These are phyloP conservation scores for Lodderomyces pseudojiufengensis DNA, from an alignment of 1,139 yeast genomes.

Conservation along the genomic window DNA sequence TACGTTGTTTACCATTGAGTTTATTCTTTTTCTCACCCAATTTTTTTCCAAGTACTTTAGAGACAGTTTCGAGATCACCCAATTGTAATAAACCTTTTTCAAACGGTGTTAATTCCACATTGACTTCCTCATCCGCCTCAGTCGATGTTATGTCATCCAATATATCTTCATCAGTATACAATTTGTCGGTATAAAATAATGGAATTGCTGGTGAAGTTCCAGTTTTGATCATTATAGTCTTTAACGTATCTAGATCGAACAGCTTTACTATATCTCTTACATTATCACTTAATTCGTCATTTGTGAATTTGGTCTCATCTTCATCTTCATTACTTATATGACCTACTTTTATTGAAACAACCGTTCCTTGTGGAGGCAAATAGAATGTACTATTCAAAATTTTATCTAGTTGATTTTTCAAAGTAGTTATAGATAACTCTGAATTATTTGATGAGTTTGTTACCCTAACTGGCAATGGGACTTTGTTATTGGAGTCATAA, in stretches of 20 bases:
- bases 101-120: constrained; percentile 52
- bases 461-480: constrained; percentile 70
- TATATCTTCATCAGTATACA: constrained; percentile 41
- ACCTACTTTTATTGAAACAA: constrained; percentile 67
- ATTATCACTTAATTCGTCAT: constrained; percentile 46
- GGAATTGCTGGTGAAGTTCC: constrained; percentile 80
- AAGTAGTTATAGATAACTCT: constrained; percentile 52
- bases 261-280: constrained; percentile 51
- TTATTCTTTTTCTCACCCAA: constrained; percentile 15
- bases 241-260: constrained; percentile 43
- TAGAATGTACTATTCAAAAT: constrained; percentile 57
- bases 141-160: constrained; percentile 22
- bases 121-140: constrained; percentile 25
- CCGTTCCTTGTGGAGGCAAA: constrained; percentile 72
- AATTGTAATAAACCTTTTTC: constrained; percentile 80
- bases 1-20: constrained; percentile 13
- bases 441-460: constrained; percentile 31
- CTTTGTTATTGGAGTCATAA: constrained; percentile 50
- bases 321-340: constrained; percentile 35
- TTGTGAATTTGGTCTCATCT: neutral
- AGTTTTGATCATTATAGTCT: constrained; percentile 68
- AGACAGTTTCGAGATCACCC: constrained; percentile 65
- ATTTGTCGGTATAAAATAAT: constrained; percentile 61
- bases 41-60: constrained; percentile 44
- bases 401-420: constrained; percentile 58